A percentile compares a stretch with the other conserved stretches of the same genome.
These are phyloP conservation scores for Malus sylvestris DNA, from an alignment of 306 rosid genomes.

Conservation along the genomic window DNA sequence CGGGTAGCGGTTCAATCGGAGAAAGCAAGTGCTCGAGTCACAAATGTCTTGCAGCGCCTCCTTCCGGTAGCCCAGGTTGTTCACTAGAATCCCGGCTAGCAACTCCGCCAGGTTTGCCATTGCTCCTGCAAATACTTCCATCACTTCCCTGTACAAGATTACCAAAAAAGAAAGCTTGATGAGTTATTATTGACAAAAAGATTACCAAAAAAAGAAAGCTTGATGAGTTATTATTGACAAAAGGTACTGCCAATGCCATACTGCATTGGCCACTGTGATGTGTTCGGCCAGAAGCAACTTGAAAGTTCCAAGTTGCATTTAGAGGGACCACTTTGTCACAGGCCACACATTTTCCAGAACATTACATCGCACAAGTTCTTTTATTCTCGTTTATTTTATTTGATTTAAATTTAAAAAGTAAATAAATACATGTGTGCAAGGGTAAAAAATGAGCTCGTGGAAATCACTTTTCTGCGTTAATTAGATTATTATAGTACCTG, in stretches of 20 bases:
- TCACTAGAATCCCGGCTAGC: conserved; percentile 62
- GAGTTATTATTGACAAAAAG: not conserved
- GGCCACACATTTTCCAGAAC: not conserved
- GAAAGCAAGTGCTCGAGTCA: conserved; percentile 71
- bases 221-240: not conserved
- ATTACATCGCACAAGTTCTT: not conserved
- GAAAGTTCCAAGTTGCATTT: not conserved
- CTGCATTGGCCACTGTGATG: not conserved
- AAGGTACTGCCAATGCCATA: not conserved
- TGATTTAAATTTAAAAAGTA: not conserved
- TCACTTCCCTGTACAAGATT: conserved; percentile 45
- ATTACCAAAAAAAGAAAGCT: not conserved
- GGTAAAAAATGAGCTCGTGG: not conserved
- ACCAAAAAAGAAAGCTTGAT: not conserved
- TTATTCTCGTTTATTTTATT: not conserved
- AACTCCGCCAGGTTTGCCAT: conserved; percentile 60
- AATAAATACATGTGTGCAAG: not conserved
- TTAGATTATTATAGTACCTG: conserved; percentile 38
- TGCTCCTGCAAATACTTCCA: conserved; percentile 64
- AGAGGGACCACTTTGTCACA: not conserved
- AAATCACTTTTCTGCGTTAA: not conserved
- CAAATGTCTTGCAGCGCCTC: conserved; percentile 51
- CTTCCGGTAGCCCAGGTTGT: conserved; percentile 47
- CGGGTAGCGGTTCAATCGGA: conserved; percentile 78
- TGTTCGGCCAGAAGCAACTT: not conserved